Base-by-base conservation (phyloP, 495 filamentous ascomycete species). In the Parmelia sp. region DNA sequence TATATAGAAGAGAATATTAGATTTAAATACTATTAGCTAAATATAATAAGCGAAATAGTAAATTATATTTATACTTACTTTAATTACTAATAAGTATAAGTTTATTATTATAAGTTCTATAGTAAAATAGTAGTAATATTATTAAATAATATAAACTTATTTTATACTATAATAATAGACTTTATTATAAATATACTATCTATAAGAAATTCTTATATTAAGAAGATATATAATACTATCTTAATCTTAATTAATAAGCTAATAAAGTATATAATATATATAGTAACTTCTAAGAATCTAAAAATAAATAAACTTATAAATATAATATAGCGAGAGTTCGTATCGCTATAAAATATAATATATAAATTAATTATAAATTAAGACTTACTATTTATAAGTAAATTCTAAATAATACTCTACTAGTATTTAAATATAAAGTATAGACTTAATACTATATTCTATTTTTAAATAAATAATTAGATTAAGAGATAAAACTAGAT, bases 401-500 rank as follows among this genome's bases (percentile, higher is more conserved):
- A 44, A 21, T 44, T 44, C 12, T 44, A 21, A 44, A 44, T 44
- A 44, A 44, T 44, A 21, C 21, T 44, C 19, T 44, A 44, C 4
- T 44, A 44, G 21, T 5, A 44, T 44, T 21, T 44, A 21, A 21
- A 21, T 44, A 21, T 44, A 44, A 44, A 44, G 40, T 17, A 17
- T 44, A 44, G 12, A 44, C 8, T 44, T 44, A 44, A 44, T 44
- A 68, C 21, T 10, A 47, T 49, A 23, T 49, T 49, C 5, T 9
- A 49, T 15, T 17, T 11, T 49, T 9, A 49, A 25, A 47, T 11
- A 10, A 8, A 47, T 47, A 11, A 11, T 23, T 11, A 47, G n/a
- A 47, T 11, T 47, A 9, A 49, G 9, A 49, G 35, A 7, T 27
- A 65, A 51, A 73, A 73, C 37, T 45, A 71, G 39, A 59, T 47